Evolutionary conservation across 768 basidiomycete species (phyloP), one percentile per base, ranked within the genome.

Genomic region (Leccinum uliginosum): DNA sequence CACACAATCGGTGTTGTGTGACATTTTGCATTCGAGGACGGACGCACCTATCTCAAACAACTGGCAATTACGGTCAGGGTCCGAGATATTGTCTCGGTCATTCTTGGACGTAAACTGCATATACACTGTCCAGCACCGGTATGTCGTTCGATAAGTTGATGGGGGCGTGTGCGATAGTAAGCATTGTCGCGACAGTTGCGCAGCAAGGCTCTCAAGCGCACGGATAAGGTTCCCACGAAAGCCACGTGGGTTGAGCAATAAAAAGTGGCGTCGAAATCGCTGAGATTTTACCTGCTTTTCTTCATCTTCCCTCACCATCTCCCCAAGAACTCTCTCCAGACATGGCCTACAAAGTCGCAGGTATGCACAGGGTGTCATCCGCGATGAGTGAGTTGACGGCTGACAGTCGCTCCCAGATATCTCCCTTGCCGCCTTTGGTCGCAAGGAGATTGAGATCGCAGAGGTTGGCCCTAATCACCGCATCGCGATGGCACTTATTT

Each of bases 381-480:
- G 1, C 12, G 9, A 23, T 24, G 38, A 35, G 6, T 0, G 5
- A 32, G 24, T 43, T 26, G 34, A 23, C 30, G 54, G 53, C 56
- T 59, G n/a, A 58, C 61, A 0, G 26, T 32, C 30, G 15, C 40
- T 43, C 32, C 54, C 46, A 92, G 93, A 93, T 72, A 79, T 96
- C 68, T 98, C 95, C 68, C 91, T 99, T 71, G 97, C 97, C 71
- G 96, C 96, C 59, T 99, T 98, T 77, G 93, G 96, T 76, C 93
- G 96, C 81, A 99, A 99, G 81, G 96, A 99, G 80, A 92, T 99
- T 68, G 88, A 96, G 79, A 91, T 99, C 75, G 96, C 96, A 61
- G 96, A 99, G 87, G 95, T 96, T 74, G 64, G 72, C 53, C 44
- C 43, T 59, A 61, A 56, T 52, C 55, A 56, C 52, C 52, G 57